These are phyloP conservation scores for Paspalum vaginatum DNA, from an alignment of 176 grass and related monocot genomes.

Conservation along the genomic window DNA sequence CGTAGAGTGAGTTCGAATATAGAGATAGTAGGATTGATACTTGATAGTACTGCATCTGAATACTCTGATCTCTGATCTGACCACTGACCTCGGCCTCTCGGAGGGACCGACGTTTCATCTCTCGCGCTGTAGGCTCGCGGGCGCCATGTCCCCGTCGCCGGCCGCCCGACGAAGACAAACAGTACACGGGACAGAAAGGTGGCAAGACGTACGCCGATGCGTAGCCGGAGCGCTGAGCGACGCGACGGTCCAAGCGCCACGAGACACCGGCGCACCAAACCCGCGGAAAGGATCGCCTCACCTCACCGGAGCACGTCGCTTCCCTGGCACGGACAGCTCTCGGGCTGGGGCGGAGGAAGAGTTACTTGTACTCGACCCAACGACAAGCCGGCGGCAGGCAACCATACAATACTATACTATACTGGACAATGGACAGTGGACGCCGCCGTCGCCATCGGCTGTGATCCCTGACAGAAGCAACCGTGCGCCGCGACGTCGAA, in stretches of 20 bases:
- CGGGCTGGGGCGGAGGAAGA: conserved; percentile 10
- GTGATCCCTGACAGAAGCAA: conserved; percentile 42
- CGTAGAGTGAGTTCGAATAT: no score
- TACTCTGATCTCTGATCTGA: no score
- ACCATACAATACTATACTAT: conserved; percentile 29
- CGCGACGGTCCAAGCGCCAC: conserved; percentile 25
- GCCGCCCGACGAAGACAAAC: no score
- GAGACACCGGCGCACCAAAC: conserved; percentile 26
- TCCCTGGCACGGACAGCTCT: conserved; percentile 23
- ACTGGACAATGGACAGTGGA: background rate
- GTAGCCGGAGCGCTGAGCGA: background rate
- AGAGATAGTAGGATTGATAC: no score
- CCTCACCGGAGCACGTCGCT: conserved; percentile 29
- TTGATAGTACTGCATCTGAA: no score
- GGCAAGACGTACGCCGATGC: background rate
- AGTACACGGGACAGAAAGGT: background rate
- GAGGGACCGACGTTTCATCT: no score
- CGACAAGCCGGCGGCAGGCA: background rate
- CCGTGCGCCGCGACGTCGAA: background rate
- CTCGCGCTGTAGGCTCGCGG: conserved; percentile 27
- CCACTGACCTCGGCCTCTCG: no score
- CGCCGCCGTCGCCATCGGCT: background rate
- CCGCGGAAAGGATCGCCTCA: conserved; percentile 39
- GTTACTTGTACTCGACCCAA: conserved; percentile 59
- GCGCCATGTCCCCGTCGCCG: conserved; percentile 24